Percentiles rank a stretch among this genome's conserved stretches.
Evolutionary conservation across 176 grass and related monocot species (phyloP).

Genomic region (Oryza glumipatula): DNA sequence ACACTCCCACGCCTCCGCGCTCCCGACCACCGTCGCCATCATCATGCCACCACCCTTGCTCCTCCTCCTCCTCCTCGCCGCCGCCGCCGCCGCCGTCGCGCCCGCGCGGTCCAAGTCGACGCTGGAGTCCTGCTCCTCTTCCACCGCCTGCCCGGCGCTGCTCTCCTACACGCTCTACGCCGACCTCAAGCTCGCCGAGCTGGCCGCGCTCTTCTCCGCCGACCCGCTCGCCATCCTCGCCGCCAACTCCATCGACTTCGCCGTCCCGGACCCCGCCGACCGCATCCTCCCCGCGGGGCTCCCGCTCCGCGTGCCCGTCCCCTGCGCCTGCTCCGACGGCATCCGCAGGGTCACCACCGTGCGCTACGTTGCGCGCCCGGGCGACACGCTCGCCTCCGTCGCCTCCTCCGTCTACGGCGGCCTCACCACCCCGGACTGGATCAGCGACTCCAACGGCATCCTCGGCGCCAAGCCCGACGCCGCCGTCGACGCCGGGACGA

Average conservation of each 20-base stretch:
- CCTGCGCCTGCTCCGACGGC: slow-evolving; percentile 84
- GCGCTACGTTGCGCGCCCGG: slow-evolving; percentile 67
- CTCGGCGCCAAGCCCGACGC: slow-evolving; percentile 5
- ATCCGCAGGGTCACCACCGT: slow-evolving; percentile 66
- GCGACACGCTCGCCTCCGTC: slow-evolving; percentile 70
- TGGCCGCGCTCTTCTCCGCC: slow-evolving; percentile 70
- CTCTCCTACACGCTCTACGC: slow-evolving; percentile 89
- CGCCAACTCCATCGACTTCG: slow-evolving; percentile 80
- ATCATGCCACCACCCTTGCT: background rate
- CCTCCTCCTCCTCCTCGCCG: slow-evolving; percentile 18
- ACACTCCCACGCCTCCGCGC: background rate
- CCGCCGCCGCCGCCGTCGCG: slow-evolving; percentile 20
- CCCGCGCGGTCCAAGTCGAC: slow-evolving; percentile 50
- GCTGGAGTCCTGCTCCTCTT: slow-evolving; percentile 74
- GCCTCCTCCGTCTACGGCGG: slow-evolving; percentile 63
- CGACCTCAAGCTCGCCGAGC: slow-evolving; percentile 83
- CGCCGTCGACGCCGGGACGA: slow-evolving; percentile 64
- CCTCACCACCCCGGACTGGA: slow-evolving; percentile 77
- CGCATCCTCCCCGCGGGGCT: slow-evolving; percentile 85
- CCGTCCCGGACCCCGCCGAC: slow-evolving; percentile 42
- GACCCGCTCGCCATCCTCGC: slow-evolving; percentile 82
- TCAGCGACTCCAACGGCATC: slow-evolving; percentile 68
- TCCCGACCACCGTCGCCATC: slow-evolving; percentile 31
- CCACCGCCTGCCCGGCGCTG: slow-evolving; percentile 67
- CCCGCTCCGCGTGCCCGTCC: slow-evolving; percentile 64